Evolutionary conservation across 192 early-diverging fungal species (phyloP).

Genomic region (Coemansia sp.): DNA sequence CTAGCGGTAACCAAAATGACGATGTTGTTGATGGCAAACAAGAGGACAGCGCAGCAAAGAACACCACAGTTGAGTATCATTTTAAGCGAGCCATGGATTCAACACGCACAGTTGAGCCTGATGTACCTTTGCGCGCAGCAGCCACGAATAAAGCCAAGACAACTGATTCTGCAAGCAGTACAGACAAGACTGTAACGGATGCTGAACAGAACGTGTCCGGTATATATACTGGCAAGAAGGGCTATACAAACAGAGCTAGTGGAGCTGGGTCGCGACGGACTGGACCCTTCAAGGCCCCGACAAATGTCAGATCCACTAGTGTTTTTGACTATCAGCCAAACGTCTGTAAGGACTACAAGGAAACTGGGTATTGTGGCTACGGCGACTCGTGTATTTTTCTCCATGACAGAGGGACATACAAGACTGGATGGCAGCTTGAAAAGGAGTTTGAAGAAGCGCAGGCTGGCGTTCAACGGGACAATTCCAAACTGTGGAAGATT

Average conservation of each 20-base stretch:
- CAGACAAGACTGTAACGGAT: slow-evolving; percentile 6
- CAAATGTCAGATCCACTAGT: slow-evolving; percentile 42
- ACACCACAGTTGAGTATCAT: slow-evolving; percentile 17
- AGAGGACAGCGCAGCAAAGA: not conserved
- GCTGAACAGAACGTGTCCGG: slow-evolving; percentile 44
- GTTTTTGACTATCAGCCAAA: slow-evolving; percentile 95
- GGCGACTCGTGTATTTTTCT: slow-evolving; percentile 98
- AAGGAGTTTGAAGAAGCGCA: slow-evolving; percentile 93
- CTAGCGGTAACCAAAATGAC: slow-evolving; percentile 11
- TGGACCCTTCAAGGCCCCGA: slow-evolving; percentile 39
- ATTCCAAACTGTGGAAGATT: slow-evolving; percentile 52
- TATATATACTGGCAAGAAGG: slow-evolving; percentile 65
- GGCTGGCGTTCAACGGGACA: slow-evolving; percentile 57
- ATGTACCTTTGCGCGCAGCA: slow-evolving; percentile 34
- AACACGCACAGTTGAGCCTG: slow-evolving; percentile 48
- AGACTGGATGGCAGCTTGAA: slow-evolving; percentile 96
- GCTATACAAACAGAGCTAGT: slow-evolving; percentile 65
- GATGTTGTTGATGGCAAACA: slow-evolving; percentile 37
- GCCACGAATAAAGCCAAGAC: slow-evolving; percentile 6
- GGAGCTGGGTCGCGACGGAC: slow-evolving; percentile 58
- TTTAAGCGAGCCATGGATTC: slow-evolving; percentile 34
- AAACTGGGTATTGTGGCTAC: slow-evolving; percentile 93
- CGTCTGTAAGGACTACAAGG: slow-evolving; percentile 99
- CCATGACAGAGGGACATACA: slow-evolving; percentile 97
- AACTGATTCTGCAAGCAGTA: not conserved